Evolutionary conservation across 2,329 filamentous ascomycete genomes (phyloP).

Genomic region (Aureobasidium sp.): DNA sequence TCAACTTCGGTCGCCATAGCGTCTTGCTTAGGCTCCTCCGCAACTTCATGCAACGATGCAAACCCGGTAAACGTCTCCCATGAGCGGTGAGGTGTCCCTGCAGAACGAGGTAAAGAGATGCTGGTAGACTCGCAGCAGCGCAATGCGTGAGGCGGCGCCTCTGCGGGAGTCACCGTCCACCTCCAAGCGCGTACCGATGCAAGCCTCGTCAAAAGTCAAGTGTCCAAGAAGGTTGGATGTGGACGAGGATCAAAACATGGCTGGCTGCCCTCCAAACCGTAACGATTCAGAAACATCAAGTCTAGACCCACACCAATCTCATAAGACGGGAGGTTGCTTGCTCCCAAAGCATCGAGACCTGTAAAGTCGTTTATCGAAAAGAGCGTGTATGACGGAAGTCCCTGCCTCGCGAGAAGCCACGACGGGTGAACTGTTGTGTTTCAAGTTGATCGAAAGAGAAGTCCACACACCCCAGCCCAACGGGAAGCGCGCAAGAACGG

Average conservation of each 20-base stretch:
- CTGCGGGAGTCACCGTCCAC: background rate
- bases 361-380: conserved; percentile 9
- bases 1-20: background rate
- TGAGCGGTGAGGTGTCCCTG: conserved; percentile 10
- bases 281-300: background rate
- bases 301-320: conserved; percentile 6
- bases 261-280: background rate
- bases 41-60: conserved; percentile 6
- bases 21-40: background rate
- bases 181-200: conserved; percentile 5
- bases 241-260: background rate
- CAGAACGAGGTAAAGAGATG: background rate
- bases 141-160: conserved; percentile 2
- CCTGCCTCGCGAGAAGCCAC: background rate
- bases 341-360: background rate
- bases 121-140: background rate
- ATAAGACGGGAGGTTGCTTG: background rate
- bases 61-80: conserved; percentile 4
- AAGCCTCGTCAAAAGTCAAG: conserved; percentile 3
- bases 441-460: conserved; percentile 9
- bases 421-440: conserved; percentile 9
- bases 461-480: background rate
- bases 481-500: conserved; percentile 6
- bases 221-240: background rate
- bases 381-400: background rate